phyloP scores from a whole-genome alignment of 495 filamentous ascomycete species.

The Oidiodendron maius region DNA sequence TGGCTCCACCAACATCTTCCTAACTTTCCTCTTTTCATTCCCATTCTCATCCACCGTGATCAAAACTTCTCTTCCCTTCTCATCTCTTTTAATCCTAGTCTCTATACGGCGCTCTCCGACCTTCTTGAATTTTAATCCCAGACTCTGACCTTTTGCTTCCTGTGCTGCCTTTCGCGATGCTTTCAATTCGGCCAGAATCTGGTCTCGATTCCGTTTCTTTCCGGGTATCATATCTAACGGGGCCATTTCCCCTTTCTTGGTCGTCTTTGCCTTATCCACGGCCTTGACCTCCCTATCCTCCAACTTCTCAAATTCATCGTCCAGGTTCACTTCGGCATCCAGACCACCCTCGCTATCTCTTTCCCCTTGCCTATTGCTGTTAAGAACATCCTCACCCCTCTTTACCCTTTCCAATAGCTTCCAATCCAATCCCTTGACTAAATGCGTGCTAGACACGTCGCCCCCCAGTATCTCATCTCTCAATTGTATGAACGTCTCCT shows the following conservation, averaged over 20 bases:
- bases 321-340: conserved; percentile 55
- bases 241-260: conserved; percentile 75
- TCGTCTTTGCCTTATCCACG: conserved; percentile 49
- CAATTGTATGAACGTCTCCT: not conserved
- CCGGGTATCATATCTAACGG: conserved; percentile 50
- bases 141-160: conserved; percentile 50
- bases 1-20: conserved; percentile 38
- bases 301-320: conserved; percentile 73
- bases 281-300: conserved; percentile 58
- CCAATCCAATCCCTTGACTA: conserved; percentile 89
- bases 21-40: conserved; percentile 79
- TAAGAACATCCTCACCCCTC: conserved; percentile 48
- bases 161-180: conserved; percentile 56
- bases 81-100: conserved; percentile 69
- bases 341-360: conserved; percentile 23
- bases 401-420: conserved; percentile 68
- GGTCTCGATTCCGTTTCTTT: conserved; percentile 70
- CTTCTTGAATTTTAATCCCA: conserved; percentile 79
- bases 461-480: conserved; percentile 76
- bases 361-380: conserved; percentile 21
- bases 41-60: conserved; percentile 84
- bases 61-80: conserved; percentile 73
- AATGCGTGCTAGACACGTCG: conserved; percentile 69
- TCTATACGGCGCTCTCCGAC: conserved; percentile 56
- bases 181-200: conserved; percentile 77